Conservation (phyloP, 305 asterid species). For the Rubia balearica region DNA sequence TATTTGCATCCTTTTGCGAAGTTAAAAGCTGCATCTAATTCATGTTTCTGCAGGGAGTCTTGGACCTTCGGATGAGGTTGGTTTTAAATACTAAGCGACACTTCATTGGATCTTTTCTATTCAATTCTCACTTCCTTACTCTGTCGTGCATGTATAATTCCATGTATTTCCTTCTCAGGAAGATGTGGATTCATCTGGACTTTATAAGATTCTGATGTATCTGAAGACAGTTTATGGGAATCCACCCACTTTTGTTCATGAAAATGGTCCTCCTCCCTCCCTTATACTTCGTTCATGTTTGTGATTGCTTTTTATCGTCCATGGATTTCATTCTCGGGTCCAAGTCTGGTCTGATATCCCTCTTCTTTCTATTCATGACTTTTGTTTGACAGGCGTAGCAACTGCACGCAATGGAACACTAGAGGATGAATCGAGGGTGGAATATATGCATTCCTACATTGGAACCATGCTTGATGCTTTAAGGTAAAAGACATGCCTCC, state of each 20-base stretch:
- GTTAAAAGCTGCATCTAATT: neutral
- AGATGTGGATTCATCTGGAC: constrained; percentile 35
- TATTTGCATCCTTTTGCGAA: neutral
- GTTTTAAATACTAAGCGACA: neutral
- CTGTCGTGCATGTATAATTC: neutral
- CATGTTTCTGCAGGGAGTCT: constrained; percentile 17
- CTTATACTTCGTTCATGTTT: neutral
- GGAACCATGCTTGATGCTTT: constrained; percentile 19
- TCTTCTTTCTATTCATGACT: neutral
- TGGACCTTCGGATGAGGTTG: constrained; percentile 27
- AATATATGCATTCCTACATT: neutral
- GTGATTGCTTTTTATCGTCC: neutral
- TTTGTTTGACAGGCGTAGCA: constrained; percentile 25
- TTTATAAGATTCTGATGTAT: constrained; percentile 31
- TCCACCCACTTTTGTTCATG: constrained; percentile 47
- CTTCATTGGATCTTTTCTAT: neutral
- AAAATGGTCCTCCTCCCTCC: constrained; percentile 39
- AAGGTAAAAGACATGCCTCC: constrained; percentile 22
- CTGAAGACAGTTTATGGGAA: constrained; percentile 40
- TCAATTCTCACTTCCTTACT: neutral
- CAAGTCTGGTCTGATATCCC: neutral
- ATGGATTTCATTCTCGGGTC: neutral
- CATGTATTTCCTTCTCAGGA: constrained; percentile 22
- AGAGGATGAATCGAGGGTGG: constrained; percentile 3
- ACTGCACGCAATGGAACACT: constrained; percentile 25